These are phyloP conservation scores for Rusavskia elegans DNA, from an alignment of 495 filamentous ascomycete genomes.

Conservation along the genomic window DNA sequence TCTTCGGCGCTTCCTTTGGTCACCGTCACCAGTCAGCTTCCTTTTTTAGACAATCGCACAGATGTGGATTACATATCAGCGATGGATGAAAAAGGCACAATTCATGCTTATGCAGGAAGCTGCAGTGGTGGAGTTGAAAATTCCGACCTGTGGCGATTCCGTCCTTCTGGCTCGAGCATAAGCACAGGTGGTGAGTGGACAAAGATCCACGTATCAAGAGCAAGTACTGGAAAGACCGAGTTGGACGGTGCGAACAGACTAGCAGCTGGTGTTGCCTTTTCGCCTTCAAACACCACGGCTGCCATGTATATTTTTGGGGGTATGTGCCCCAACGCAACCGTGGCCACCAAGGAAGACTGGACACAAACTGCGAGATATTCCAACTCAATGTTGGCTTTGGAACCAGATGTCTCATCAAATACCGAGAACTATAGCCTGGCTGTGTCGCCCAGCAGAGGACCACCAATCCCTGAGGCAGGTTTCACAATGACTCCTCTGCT, in stretches of 20 bases:
- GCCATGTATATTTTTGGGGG: slow-evolving; percentile 69
- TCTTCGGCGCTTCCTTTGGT: slow-evolving; percentile 33
- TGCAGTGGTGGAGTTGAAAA: slow-evolving; percentile 34
- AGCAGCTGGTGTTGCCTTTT: slow-evolving; percentile 50
- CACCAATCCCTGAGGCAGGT: slow-evolving; percentile 70
- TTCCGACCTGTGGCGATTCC: slow-evolving; percentile 41
- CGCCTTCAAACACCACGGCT: slow-evolving; percentile 33
- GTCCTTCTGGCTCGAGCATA: slow-evolving; percentile 19
- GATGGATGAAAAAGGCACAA: slow-evolving; percentile 45
- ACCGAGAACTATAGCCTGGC: slow-evolving; percentile 21
- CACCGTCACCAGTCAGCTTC: slow-evolving; percentile 43
- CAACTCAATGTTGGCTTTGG: slow-evolving; percentile 50
- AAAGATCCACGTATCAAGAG: slow-evolving; percentile 14
- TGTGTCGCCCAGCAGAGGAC: slow-evolving; percentile 29
- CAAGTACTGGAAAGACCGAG: slow-evolving; percentile 14
- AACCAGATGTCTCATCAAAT: slow-evolving; percentile 20
- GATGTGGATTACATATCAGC: slow-evolving; percentile 42
- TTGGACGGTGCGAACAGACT: slow-evolving; percentile 48
- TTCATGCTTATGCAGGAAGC: slow-evolving; percentile 54
- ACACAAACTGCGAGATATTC: slow-evolving; percentile 58
- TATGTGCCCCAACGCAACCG: slow-evolving; percentile 55
- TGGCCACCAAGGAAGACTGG: slow-evolving; percentile 30
- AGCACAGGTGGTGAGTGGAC: slow-evolving; percentile 43
- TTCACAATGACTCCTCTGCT: slow-evolving; percentile 62
- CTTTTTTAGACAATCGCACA: slow-evolving; percentile 38